Evolutionary conservation across 2,329 filamentous ascomycete species (phyloP).

Genomic region (Penicillium sp.): DNA sequence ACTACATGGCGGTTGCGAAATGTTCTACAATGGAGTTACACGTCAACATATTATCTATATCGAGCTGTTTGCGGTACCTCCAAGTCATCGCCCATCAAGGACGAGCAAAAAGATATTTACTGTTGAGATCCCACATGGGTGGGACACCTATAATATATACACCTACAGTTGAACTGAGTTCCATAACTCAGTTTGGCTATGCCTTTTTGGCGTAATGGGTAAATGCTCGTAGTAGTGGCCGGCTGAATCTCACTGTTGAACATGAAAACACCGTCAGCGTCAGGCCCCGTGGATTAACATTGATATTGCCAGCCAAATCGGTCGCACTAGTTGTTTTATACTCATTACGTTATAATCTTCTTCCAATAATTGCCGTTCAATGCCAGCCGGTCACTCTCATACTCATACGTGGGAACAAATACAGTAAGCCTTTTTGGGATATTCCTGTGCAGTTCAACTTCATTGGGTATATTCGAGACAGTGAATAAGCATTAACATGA

Average conservation of each 20-base stretch:
- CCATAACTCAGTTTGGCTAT: too few species aligned
- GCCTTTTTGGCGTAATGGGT: too few species aligned
- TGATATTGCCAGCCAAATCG: too few species aligned
- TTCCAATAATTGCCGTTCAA: too few species aligned
- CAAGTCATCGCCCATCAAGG: neutral
- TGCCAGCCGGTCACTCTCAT: neutral
- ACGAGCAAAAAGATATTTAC: neutral
- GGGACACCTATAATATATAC: too few species aligned
- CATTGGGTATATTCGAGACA: neutral
- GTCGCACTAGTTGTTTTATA: neutral
- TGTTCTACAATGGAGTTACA: neutral
- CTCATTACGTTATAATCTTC: neutral
- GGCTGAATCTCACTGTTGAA: too few species aligned
- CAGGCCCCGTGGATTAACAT: neutral
- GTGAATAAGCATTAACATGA: neutral
- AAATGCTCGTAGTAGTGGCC: too few species aligned
- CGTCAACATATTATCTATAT: neutral
- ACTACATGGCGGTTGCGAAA: neutral
- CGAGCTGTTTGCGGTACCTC: neutral
- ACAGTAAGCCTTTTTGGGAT: neutral
- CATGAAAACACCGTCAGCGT: too few species aligned
- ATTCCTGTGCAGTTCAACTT: neutral
- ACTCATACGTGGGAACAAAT: neutral
- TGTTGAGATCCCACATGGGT: too few species aligned
- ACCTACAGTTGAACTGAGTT: too few species aligned